A percentile compares a stretch with the other conserved stretches of the same genome.
Conservation (phyloP, 805 yeast genomes). For the Cyberlindnera saturnus region DNA sequence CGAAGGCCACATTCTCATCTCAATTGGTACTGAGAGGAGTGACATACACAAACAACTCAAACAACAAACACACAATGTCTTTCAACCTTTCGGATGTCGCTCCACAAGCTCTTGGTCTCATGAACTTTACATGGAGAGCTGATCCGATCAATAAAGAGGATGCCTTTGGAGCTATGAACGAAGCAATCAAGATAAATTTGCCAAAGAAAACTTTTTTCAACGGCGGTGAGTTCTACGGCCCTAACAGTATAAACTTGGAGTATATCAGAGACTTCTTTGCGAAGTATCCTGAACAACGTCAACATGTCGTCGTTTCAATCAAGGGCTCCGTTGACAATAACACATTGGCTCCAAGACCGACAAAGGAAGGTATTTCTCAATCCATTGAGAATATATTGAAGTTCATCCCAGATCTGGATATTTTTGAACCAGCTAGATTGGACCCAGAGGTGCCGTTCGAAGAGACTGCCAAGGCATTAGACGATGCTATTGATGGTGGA, state of each 20-base stretch:
- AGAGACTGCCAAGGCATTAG: conserved; percentile 49
- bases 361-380: conserved; percentile 37
- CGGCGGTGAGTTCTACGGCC: conserved; percentile 78
- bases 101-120: conserved; percentile 62
- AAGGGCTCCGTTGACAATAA: conserved; percentile 54
- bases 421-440: conserved; percentile 71
- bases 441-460: conserved; percentile 52
- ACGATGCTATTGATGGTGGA: conserved; percentile 56
- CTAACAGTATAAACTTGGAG: conserved; percentile 44
- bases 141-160: conserved; percentile 46
- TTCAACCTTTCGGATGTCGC: conserved; percentile 8
- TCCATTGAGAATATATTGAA: conserved; percentile 41
- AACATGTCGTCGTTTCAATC: conserved; percentile 53
- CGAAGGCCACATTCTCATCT: too few species aligned
- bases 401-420: conserved; percentile 42
- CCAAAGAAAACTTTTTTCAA: conserved; percentile 52
- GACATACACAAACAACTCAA: background rate
- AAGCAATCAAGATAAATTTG: conserved; percentile 36
- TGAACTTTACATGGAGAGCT: conserved; percentile 74
- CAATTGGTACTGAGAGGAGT: too few species aligned
- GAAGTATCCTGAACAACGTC: conserved; percentile 48
- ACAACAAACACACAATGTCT: background rate
- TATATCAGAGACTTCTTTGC: conserved; percentile 52
- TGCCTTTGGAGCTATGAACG: conserved; percentile 48
- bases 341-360: conserved; percentile 41